phyloP scores from a whole-genome alignment of 2,329 filamentous ascomycete species.

The Sphaerulina vaccinii region DNA sequence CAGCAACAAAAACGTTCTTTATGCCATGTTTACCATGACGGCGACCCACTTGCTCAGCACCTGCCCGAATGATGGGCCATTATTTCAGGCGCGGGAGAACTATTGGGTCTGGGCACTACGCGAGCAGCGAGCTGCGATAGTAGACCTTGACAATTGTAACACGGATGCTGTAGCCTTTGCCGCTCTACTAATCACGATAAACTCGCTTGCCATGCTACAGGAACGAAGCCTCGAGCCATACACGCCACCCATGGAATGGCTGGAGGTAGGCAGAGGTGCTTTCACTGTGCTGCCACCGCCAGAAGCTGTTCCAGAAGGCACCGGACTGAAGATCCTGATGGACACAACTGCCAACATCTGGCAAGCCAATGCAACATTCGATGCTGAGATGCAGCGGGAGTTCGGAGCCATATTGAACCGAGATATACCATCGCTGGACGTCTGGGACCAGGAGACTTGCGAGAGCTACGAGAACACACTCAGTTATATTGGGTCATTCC shows the following conservation, averaged over 20 bases:
- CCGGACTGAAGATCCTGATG: constrained; percentile 28
- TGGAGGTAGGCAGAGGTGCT: constrained; percentile 33
- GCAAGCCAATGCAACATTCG: constrained; percentile 23
- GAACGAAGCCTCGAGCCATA: constrained; percentile 33
- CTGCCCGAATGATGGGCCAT: constrained; percentile 19
- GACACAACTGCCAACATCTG: constrained; percentile 28
- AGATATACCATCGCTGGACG: constrained; percentile 24
- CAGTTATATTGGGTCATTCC: constrained; percentile 33
- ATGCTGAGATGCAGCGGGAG: constrained; percentile 23
- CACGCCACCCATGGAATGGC: constrained; percentile 35
- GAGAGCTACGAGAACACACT: constrained; percentile 33
- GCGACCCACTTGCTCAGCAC: constrained; percentile 26
- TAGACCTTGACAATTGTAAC: constrained; percentile 27
- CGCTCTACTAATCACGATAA: constrained; percentile 32
- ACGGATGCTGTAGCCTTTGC: constrained; percentile 35
- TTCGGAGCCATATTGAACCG: constrained; percentile 29
- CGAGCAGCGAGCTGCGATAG: constrained; percentile 32
- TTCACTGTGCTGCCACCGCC: constrained; percentile 30
- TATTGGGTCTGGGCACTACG: constrained; percentile 32
- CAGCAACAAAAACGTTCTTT: constrained; percentile 27
- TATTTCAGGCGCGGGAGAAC: constrained; percentile 26
- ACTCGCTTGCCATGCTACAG: constrained; percentile 33
- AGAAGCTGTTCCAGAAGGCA: constrained; percentile 25
- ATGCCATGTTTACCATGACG: constrained; percentile 29
- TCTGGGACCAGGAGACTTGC: constrained; percentile 26